A percentile compares a stretch with the other conserved stretches of the same genome.
phyloP scores from a whole-genome alignment of 1,284 basidiomycete genomes.

The Rhizoctonia solani region DNA sequence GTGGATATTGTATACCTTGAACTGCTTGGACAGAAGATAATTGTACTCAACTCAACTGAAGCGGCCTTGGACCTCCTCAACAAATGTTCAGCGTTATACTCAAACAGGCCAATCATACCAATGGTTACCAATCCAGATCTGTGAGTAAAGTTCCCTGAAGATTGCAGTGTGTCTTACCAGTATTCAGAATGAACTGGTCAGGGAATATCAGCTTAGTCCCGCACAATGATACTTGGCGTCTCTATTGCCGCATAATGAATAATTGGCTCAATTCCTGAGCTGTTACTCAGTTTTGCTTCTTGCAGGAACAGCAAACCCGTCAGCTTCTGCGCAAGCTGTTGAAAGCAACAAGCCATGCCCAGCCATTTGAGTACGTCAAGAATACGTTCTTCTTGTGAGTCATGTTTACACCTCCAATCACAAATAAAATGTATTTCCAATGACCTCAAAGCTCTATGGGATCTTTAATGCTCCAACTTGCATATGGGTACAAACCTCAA shows the following conservation, averaged over 20 bases:
- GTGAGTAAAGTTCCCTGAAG: not conserved
- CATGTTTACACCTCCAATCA: not conserved
- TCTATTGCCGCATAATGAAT: slow-evolving; percentile 1
- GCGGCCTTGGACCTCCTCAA: slow-evolving; percentile 54
- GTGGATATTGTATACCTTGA: slow-evolving; percentile 53
- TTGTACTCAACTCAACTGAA: slow-evolving; percentile 53
- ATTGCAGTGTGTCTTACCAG: not conserved
- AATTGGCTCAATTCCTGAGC: not conserved
- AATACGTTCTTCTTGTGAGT: not conserved
- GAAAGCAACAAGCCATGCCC: not conserved
- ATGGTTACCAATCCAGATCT: slow-evolving; percentile 3
- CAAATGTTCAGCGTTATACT: slow-evolving; percentile 52
- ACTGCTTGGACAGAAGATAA: slow-evolving; percentile 53
- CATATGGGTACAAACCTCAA: slow-evolving; percentile 1
- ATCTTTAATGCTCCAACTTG: not conserved
- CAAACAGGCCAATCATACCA: slow-evolving; percentile 44
- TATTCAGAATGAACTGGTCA: not conserved
- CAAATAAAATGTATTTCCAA: not conserved
- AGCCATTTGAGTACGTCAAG: not conserved
- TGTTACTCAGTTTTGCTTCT: not conserved
- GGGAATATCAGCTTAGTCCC: not conserved
- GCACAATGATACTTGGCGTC: not conserved
- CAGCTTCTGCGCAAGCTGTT: not conserved
- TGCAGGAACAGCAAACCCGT: not conserved
- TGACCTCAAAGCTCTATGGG: not conserved